Base-by-base conservation (phyloP, 345 rosid species). In the Gossypium australe region DNA sequence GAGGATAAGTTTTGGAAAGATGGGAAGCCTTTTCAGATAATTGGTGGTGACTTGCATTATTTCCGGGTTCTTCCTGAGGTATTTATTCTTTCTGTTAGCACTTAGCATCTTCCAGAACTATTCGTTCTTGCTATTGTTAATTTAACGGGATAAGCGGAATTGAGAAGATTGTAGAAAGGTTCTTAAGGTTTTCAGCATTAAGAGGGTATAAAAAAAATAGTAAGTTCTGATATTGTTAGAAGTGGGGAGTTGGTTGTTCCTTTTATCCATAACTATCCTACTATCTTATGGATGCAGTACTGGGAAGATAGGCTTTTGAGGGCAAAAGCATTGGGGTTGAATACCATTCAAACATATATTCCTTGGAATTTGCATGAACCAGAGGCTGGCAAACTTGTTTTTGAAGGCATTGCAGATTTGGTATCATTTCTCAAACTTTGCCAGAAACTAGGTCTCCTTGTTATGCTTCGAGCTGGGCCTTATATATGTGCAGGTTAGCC, bases 281-380 rank as follows among this genome's bases (percentile, higher is more conserved):
- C 72, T 25, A 49, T 49, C 22, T 22, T 74, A n/a, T 25, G 10
- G 10, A 58, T 82, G 83, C 82, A 94, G 97, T 88, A 88, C 75
- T 92, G 97, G 98, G 94, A 92, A 81, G 95, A 92, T 82, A 89
- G 97, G 76, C 86, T 94, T 75, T 68, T 91, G 71, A 89, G 87
- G 85, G 97, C 92, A 49, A 92, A 91, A 85, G 90, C 97, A 73
- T 67, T 94, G 88, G 97, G 97, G 16, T 79, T 94, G 80, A 94
- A 92, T 82, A 82, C 95, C 43, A 88, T 94, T 71, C 98, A 94
- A 87, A 80, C 86, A 44, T 94, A 94, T 79, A 92, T 90, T 78
- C 97, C 97, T 59, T 94, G 98, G 97, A 94, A 94, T 85, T 82
- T 94, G 53, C 98, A 94, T 80, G 95, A 94, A 79, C 97, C 98